Conservation (phyloP, 495 filamentous ascomycete species). For the Lasiosphaeria hispida region DNA sequence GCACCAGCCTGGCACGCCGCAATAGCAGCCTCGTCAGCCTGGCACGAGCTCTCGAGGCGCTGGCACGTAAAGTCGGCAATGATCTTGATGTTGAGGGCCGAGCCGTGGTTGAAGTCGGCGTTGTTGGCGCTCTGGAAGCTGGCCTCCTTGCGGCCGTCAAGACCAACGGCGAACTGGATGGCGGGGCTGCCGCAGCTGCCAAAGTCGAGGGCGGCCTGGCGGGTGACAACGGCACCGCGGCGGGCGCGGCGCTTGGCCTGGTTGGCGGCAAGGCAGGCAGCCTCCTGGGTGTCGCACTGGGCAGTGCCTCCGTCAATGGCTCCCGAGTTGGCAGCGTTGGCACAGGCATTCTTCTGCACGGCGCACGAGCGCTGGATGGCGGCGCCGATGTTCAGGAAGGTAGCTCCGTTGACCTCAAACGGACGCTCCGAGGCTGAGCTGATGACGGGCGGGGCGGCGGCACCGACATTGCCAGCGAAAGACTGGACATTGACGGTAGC, state of each 20-base stretch:
- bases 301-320: constrained; percentile 35
- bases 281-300: constrained; percentile 51
- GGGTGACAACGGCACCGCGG: constrained; percentile 25
- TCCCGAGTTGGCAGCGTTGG: constrained; percentile 55
- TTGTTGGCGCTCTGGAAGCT: constrained; percentile 51
- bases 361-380: constrained; percentile 54
- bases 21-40: constrained; percentile 47
- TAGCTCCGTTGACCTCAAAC: constrained; percentile 54
- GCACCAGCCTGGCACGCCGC: constrained; percentile 46
- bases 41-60: constrained; percentile 51
- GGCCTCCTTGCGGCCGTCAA: constrained; percentile 52
- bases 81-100: constrained; percentile 53
- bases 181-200: constrained; percentile 53
- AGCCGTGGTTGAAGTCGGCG: constrained; percentile 58
- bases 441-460: constrained; percentile 48
- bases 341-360: constrained; percentile 56
- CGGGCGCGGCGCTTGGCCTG: constrained; percentile 18
- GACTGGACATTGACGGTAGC: constrained; percentile 50
- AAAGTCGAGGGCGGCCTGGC: constrained; percentile 35
- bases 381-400: constrained; percentile 50
- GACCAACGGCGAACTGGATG: constrained; percentile 53
- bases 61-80: constrained; percentile 57
- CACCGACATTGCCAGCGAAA: constrained; percentile 57
- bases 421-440: constrained; percentile 45
- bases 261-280: constrained; percentile 40